A percentile compares a stretch with the other conserved stretches of the same genome.
phyloP scores from a whole-genome alignment of 2,329 filamentous ascomycete species.

The Neofusicoccum sp. region DNA sequence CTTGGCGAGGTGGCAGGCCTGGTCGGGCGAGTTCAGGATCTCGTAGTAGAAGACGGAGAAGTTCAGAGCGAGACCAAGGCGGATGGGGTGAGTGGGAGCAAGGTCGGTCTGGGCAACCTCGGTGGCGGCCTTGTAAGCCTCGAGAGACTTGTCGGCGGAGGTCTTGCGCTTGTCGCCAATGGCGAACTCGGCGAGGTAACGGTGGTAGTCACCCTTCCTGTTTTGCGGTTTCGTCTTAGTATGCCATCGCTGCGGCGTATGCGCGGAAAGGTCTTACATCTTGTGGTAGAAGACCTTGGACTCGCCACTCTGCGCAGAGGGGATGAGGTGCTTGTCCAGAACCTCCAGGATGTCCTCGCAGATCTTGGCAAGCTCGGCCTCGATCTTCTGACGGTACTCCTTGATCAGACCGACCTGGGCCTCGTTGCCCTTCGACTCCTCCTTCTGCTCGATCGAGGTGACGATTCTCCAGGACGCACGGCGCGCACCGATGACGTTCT shows the following conservation, averaged over 20 bases:
- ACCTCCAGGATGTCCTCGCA: constrained; percentile 98
- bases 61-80: constrained; percentile 94
- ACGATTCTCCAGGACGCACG: constrained; percentile 99
- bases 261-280: constrained; percentile 65
- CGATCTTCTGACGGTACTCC: constrained; percentile 98
- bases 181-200: constrained; percentile 90
- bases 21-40: constrained; percentile 96
- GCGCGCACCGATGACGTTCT: constrained; percentile 98
- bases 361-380: constrained; percentile 94
- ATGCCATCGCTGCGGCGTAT: background rate
- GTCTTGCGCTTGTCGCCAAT: constrained; percentile 89
- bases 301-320: constrained; percentile 93
- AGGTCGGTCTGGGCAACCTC: constrained; percentile 98
- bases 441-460: constrained; percentile 99
- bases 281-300: constrained; percentile 99
- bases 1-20: constrained; percentile 97
- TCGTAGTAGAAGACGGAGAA: constrained; percentile 99
- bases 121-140: constrained; percentile 99
- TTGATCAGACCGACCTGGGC: constrained; percentile 93
- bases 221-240: background rate
- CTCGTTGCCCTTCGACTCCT: constrained; percentile 96
- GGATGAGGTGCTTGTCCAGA: constrained; percentile 88
- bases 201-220: constrained; percentile 97
- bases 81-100: constrained; percentile 95
- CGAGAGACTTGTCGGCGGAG: constrained; percentile 80